Evolutionary conservation across 2,329 filamentous ascomycete genomes (phyloP).

Genomic region (Aspergillus flavus): DNA sequence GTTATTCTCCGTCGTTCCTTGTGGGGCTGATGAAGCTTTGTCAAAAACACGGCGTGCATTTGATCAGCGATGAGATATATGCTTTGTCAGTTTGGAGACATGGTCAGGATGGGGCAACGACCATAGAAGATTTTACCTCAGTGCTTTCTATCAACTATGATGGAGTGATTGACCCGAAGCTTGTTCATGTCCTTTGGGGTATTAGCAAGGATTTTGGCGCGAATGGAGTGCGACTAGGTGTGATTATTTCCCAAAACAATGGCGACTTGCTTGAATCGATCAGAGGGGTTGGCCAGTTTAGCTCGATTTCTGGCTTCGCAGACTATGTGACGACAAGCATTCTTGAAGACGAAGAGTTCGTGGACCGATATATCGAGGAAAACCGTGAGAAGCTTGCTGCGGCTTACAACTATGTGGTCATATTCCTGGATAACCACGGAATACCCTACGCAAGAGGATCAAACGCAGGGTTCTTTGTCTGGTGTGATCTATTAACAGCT

Average conservation of each 20-base stretch:
- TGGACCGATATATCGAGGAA: not conserved
- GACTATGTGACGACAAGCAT: not conserved
- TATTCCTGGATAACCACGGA: not conserved
- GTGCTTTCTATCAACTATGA: conserved; percentile 51
- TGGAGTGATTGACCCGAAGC: conserved; percentile 51
- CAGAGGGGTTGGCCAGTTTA: not conserved
- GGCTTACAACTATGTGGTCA: not conserved
- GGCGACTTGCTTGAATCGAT: not conserved
- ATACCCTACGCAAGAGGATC: not conserved
- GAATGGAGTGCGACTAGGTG: conserved; percentile 58
- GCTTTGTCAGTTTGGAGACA: conserved; percentile 56
- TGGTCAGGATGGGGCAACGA: conserved; percentile 22
- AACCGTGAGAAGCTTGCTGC: not conserved
- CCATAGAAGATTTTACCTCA: conserved; percentile 14
- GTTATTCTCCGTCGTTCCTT: not conserved
- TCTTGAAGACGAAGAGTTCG: not conserved
- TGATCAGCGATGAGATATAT: conserved; percentile 63
- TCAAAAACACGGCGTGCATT: conserved; percentile 53
- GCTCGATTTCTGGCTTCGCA: not conserved
- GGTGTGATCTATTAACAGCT: not conserved
- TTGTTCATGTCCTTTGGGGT: conserved; percentile 56
- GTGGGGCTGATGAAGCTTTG: conserved; percentile 40
- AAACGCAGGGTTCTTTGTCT: not conserved
- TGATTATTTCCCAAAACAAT: not conserved
- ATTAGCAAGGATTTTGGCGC: conserved; percentile 58